Base-by-base conservation (phyloP, 2,329 filamentous ascomycete genomes). In the Orbilia blumenaviensis region DNA sequence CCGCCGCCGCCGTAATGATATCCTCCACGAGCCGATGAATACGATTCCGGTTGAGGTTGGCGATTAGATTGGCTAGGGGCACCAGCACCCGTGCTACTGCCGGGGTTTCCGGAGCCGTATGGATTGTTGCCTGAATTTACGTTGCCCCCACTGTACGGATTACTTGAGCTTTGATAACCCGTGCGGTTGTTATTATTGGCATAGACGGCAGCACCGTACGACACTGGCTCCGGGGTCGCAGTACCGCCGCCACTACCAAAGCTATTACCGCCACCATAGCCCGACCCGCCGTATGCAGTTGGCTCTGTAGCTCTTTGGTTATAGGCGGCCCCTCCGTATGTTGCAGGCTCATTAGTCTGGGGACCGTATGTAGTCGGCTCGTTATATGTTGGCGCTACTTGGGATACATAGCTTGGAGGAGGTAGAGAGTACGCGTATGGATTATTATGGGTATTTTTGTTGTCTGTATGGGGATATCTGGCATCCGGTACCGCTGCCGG, bases 191-290 rank as follows among this genome's bases (percentile, higher is more conserved):
- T 36, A 32, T 69, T 44, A 10, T 10, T 29, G n/a, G n/a, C n/a
- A 25, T 69, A 68, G 21, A 48, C 12, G 7, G 64, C 50, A 7
- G 41, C 41, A 42, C 64, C 52, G 32, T 68, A 68, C 14, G 64
- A 50, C 1, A 21, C 48, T 10, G 52, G 54, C 50, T 68, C 66
- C 14, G 27, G 48, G 2, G n/a, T 36, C 48, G n/a, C n/a, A n/a
- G n/a, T n/a, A n/a, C n/a, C n/a, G n/a, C n/a, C n/a, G n/a, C n/a
- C n/a, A n/a, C 38, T 54, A 8, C 42, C 32, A 34, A 12, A n/a
- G n/a, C n/a, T 8, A 34, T 25, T 48, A 25, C 42, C 21, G 14
- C 42, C 29, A 8, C 34, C 38, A 23, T 56, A 38, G 5, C 41
- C 7, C 9, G 52, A 52, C 21, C 34, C 41, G 16, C 52, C 29